phyloP scores from a whole-genome alignment of 1,284 basidiomycete genomes.

The Cystobasidium pallidum region DNA sequence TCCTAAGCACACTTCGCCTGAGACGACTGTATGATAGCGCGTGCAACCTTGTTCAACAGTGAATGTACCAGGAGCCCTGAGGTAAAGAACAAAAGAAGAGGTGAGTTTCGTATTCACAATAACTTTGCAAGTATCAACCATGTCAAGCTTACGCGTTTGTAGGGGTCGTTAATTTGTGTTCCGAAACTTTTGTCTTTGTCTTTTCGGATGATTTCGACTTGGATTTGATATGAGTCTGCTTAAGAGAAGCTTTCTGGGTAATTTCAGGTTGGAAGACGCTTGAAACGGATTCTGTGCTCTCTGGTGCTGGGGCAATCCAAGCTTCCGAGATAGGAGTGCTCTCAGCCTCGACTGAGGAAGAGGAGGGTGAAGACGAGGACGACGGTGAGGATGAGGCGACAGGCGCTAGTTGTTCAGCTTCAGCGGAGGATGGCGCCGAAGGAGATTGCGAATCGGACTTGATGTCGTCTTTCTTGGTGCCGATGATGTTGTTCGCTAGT shows the following conservation, averaged over 20 bases:
- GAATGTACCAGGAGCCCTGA: constrained; percentile 15
- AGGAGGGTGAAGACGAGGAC: too few species aligned
- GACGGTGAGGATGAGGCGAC: neutral
- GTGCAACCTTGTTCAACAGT: constrained; percentile 38
- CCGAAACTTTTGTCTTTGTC: neutral
- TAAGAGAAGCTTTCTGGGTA: constrained; percentile 8
- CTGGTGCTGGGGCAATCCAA: constrained; percentile 11
- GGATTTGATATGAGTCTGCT: constrained; percentile 2
- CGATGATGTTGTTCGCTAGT: constrained; percentile 10
- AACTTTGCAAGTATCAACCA: too few species aligned
- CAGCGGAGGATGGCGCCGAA: constrained; percentile 2
- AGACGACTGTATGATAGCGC: constrained; percentile 37
- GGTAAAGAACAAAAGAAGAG: neutral
- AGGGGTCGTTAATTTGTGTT: constrained; percentile 2
- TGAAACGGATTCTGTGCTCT: constrained; percentile 3
- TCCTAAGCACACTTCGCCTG: constrained; percentile 42
- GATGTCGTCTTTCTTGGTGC: constrained; percentile 4
- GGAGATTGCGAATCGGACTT: neutral
- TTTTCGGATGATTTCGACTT: constrained; percentile 7
- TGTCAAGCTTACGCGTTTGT: constrained; percentile 7
- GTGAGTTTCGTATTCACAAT: too few species aligned
- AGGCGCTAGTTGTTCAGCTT: neutral
- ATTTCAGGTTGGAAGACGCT: constrained; percentile 3
- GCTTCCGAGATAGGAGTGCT: constrained; percentile 8
- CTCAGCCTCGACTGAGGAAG: neutral